These are phyloP conservation scores for Oryza australiensis DNA, from an alignment of 176 grass and related monocot genomes.

Conservation along the genomic window DNA sequence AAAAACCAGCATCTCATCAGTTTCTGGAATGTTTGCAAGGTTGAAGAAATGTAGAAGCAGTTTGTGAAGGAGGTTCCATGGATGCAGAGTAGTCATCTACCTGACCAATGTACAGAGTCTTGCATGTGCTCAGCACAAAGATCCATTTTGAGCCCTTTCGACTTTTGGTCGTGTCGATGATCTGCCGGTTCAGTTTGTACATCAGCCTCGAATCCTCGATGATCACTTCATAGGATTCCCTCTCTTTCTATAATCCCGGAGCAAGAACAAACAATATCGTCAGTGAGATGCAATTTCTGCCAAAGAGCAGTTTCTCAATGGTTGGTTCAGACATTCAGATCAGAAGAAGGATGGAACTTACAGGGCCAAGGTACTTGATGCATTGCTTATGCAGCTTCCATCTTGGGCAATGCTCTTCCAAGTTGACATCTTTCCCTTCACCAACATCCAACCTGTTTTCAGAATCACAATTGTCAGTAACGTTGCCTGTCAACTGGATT, in stretches of 20 bases:
- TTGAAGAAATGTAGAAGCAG: not conserved
- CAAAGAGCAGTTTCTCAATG: not conserved
- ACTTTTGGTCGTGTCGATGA: constrained; percentile 48
- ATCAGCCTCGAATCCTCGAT: constrained; percentile 64
- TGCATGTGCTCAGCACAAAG: constrained; percentile 84
- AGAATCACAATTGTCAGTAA: not conserved
- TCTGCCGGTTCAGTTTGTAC: constrained; percentile 59
- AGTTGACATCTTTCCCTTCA: constrained; percentile 69
- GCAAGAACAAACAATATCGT: not conserved
- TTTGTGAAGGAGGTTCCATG: not conserved
- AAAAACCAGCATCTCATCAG: not conserved
- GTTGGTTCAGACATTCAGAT: not conserved
- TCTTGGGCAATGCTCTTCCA: constrained; percentile 56
- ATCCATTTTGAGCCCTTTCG: constrained; percentile 67
- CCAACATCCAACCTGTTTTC: constrained; percentile 68
- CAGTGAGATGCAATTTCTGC: not conserved
- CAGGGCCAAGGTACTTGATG: constrained; percentile 85
- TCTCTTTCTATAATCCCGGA: constrained; percentile 65
- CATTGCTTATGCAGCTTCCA: constrained; percentile 70
- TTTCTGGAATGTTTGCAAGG: not conserved
- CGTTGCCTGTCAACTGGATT: not conserved
- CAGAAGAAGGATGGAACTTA: constrained; percentile 36
- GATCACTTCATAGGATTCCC: constrained; percentile 68
- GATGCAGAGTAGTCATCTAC: constrained; percentile 30
- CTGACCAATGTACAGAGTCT: constrained; percentile 64